phyloP scores from a whole-genome alignment of 2,329 filamentous ascomycete species.

The Aspergillus sp. region DNA sequence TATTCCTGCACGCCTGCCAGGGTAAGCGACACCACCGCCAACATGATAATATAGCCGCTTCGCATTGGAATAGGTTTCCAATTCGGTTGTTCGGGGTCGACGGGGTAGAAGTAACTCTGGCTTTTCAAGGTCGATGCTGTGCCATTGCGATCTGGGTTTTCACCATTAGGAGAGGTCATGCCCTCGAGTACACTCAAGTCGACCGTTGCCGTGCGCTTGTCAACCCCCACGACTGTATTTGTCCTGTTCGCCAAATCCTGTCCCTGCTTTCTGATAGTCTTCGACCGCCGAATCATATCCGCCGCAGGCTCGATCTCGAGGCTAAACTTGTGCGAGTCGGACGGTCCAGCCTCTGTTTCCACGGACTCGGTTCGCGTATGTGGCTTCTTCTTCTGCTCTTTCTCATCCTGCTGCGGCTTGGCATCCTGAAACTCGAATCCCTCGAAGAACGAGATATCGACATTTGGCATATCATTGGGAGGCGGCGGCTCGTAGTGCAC shows the following conservation, averaged over 20 bases:
- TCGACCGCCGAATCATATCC: not conserved
- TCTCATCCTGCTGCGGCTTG: too few relatives aligned
- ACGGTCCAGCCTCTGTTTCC: too few relatives aligned
- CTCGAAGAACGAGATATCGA: conserved; percentile 15
- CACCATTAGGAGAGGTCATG: conserved; percentile 1
- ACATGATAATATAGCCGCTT: conserved; percentile 21
- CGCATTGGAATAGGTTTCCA: conserved; percentile 31
- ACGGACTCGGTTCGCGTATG: too few relatives aligned
- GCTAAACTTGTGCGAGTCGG: not conserved
- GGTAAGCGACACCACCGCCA: conserved; percentile 21
- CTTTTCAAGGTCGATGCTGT: not conserved
- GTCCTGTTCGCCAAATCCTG: conserved; percentile 37
- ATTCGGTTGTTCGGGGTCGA: conserved; percentile 26
- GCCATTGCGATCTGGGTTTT: too few relatives aligned
- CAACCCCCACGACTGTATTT: conserved; percentile 37
- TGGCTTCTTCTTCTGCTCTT: too few relatives aligned
- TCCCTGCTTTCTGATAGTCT: conserved; percentile 26
- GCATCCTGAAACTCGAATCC: conserved; percentile 2
- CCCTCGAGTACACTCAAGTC: conserved; percentile 38
- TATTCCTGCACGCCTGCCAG: conserved; percentile 28
- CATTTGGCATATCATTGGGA: not conserved
- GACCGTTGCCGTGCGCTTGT: conserved; percentile 27
- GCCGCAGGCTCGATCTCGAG: not conserved
- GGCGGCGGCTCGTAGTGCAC: not conserved
- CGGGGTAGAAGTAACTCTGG: conserved; percentile 18